Conservation (phyloP, 768 basidiomycete species). For the Lactifluus rugatus region DNA sequence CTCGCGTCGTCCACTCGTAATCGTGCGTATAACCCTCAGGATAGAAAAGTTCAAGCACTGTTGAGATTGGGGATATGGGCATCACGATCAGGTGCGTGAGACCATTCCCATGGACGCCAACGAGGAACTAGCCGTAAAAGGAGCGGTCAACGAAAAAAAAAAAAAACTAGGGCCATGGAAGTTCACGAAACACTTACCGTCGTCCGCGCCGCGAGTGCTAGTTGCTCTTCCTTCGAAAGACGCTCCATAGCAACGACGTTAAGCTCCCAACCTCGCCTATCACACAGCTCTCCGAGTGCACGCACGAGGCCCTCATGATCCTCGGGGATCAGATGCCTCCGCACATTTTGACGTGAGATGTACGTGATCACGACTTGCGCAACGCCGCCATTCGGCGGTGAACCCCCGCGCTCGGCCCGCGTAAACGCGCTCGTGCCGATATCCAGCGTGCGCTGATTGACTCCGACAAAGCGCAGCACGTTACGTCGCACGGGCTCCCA, state of each 20-base stretch:
- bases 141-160: background rate
- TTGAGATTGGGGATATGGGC: conserved; percentile 62
- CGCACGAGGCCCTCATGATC: conserved; percentile 48
- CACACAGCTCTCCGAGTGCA: conserved; percentile 42
- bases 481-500: conserved; percentile 67
- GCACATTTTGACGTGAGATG: conserved; percentile 54
- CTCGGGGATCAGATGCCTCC: conserved; percentile 42
- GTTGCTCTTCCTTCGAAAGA: conserved; percentile 67
- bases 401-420: conserved; percentile 4
- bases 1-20: conserved; percentile 73
- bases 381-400: conserved; percentile 10
- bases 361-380: conserved; percentile 59
- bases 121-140: conserved; percentile 10
- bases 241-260: conserved; percentile 53
- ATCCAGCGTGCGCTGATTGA: conserved; percentile 28
- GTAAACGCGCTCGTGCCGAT: conserved; percentile 21
- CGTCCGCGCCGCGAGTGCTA: conserved; percentile 52
- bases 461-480: conserved; percentile 60
- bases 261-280: conserved; percentile 45
- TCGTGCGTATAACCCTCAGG: conserved; percentile 77
- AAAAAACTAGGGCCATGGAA: background rate
- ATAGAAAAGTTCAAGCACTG: conserved; percentile 80
- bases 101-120: conserved; percentile 48
- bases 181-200: conserved; percentile 40
- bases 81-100: conserved; percentile 81